Evolutionary conservation across 495 filamentous ascomycete genomes (phyloP).

Genomic region (Aspergillus olivimuriae): DNA sequence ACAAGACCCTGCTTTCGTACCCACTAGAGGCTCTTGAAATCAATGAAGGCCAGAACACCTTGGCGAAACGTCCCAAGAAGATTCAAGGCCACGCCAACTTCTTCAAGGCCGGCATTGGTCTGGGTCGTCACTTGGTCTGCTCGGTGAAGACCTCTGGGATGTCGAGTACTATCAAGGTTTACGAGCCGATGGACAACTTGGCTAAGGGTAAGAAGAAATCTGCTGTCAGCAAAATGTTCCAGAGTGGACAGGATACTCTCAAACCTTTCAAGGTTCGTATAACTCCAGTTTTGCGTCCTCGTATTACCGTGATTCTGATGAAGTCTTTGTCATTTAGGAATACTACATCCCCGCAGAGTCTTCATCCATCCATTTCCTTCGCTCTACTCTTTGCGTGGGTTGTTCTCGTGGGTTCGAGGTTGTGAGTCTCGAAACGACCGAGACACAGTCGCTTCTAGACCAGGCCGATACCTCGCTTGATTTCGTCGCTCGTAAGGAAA

Average conservation of each 20-base stretch:
- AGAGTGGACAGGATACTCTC: conserved; percentile 84
- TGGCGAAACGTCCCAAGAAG: conserved; percentile 87
- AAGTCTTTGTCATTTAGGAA: conserved; percentile 45
- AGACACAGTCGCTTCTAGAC: conserved; percentile 93
- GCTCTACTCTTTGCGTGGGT: conserved; percentile 92
- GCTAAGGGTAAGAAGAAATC: conserved; percentile 85
- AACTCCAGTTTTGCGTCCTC: not conserved
- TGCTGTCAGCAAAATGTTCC: conserved; percentile 91
- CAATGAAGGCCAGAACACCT: conserved; percentile 61
- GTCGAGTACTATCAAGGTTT: conserved; percentile 94
- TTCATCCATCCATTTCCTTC: conserved; percentile 93
- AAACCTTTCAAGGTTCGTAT: conserved; percentile 80
- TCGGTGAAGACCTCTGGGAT: conserved; percentile 87
- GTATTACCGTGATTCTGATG: not conserved
- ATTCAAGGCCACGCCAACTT: conserved; percentile 96
- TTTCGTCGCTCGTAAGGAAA: conserved; percentile 89
- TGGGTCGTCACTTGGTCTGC: conserved; percentile 90
- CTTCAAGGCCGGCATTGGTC: conserved; percentile 93
- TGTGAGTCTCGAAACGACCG: conserved; percentile 91
- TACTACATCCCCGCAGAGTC: conserved; percentile 98
- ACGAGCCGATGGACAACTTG: conserved; percentile 89
- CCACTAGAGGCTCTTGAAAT: conserved; percentile 78
- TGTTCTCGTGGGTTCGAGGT: conserved; percentile 96
- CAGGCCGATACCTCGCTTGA: conserved; percentile 98
- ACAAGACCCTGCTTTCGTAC: conserved; percentile 85